phyloP scores from a whole-genome alignment of 2,329 filamentous ascomycete species.

The Microsporum audouinii region DNA sequence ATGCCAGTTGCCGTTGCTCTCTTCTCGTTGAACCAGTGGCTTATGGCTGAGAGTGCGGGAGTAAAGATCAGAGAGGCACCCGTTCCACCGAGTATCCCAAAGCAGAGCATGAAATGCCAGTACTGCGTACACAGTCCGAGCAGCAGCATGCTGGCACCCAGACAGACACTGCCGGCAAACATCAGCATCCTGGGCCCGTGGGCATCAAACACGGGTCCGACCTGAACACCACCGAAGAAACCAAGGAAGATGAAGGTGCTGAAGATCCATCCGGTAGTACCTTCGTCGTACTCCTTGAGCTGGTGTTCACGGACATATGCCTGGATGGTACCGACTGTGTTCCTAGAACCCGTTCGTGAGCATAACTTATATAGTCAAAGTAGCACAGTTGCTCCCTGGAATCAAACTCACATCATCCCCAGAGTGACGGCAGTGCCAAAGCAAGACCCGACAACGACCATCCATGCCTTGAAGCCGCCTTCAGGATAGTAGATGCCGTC shows the following conservation, averaged over 20 bases:
- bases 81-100: slow-evolving; percentile 27
- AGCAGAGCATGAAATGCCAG: slow-evolving; percentile 29
- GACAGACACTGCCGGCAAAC: slow-evolving; percentile 22
- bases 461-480: slow-evolving; percentile 33
- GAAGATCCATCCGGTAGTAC: slow-evolving; percentile 33
- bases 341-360: slow-evolving; percentile 12
- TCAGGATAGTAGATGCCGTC: slow-evolving; percentile 26
- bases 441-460: slow-evolving; percentile 34
- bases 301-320: slow-evolving; percentile 30
- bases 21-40: slow-evolving; percentile 26
- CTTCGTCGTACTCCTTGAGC: slow-evolving; percentile 19
- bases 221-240: slow-evolving; percentile 26
- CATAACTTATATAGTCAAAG: no score
- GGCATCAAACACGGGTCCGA: slow-evolving; percentile 31
- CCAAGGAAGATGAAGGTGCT: slow-evolving; percentile 32
- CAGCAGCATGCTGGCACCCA: slow-evolving; percentile 20
- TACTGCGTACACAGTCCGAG: slow-evolving; percentile 26
- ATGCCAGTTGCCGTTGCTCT: slow-evolving; percentile 26
- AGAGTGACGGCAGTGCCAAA: slow-evolving; percentile 32
- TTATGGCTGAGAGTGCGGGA: slow-evolving; percentile 22
- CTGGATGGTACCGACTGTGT: slow-evolving; percentile 31
- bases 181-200: slow-evolving; percentile 24
- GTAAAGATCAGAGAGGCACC: slow-evolving; percentile 24
- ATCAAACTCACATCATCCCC: slow-evolving; percentile 22
- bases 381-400: neutral